Conservation (phyloP, 2,329 filamentous ascomycete genomes). For the Verticillium longisporum region DNA sequence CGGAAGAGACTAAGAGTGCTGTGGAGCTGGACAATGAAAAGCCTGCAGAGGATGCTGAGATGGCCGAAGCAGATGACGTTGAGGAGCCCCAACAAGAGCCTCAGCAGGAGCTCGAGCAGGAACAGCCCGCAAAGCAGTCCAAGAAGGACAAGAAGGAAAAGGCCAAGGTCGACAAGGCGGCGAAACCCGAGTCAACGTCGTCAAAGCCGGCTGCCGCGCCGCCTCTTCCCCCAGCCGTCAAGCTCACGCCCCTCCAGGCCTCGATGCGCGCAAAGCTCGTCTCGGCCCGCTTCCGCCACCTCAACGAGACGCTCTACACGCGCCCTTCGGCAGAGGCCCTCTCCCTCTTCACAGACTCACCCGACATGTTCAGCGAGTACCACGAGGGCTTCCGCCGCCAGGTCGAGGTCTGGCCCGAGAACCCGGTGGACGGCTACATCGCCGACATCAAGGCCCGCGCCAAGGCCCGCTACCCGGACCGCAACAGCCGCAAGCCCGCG, state of each 20-base stretch:
- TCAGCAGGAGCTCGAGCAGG: constrained; percentile 62
- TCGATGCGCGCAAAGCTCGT: constrained; percentile 93
- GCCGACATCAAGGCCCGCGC: constrained; percentile 62
- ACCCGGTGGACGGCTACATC: constrained; percentile 88
- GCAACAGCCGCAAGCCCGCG: constrained; percentile 13
- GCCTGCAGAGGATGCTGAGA: constrained; percentile 22
- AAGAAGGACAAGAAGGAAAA: constrained; percentile 53
- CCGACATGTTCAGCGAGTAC: constrained; percentile 93
- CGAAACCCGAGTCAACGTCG: constrained; percentile 36
- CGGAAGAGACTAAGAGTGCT: constrained; percentile 14
- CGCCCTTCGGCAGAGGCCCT: constrained; percentile 80
- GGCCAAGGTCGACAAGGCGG: constrained; percentile 11
- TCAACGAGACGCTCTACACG: constrained; percentile 96
- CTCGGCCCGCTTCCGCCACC: constrained; percentile 90
- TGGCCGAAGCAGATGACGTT: constrained; percentile 16
- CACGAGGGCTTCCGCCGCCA: constrained; percentile 94
- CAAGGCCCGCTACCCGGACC: constrained; percentile 31
- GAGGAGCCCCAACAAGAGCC: constrained; percentile 6
- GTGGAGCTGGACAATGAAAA: not conserved
- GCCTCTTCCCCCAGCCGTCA: constrained; percentile 39
- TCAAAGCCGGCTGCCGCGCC: constrained; percentile 12
- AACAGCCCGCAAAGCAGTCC: constrained; percentile 70
- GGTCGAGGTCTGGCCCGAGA: constrained; percentile 93
- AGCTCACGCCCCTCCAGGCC: constrained; percentile 85
- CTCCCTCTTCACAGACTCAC: constrained; percentile 72